These are phyloP conservation scores for Gardenia jasminoides DNA, from an alignment of 257 asterid species.

Conservation along the genomic window DNA sequence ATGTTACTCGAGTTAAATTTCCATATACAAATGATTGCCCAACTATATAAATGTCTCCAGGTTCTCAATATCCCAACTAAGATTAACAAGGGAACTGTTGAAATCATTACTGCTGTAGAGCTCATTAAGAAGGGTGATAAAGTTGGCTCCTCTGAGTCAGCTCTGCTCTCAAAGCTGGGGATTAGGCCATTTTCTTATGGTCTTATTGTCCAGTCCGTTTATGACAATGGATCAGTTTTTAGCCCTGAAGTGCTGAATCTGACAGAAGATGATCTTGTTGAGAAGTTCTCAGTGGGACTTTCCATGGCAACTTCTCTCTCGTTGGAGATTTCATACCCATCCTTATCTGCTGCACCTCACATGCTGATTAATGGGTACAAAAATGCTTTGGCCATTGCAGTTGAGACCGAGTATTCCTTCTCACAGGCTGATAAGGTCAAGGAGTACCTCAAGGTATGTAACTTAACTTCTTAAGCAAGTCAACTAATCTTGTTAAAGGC, in stretches of 20 bases:
- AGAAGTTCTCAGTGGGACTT: slow-evolving; percentile 14
- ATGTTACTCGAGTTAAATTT: no score
- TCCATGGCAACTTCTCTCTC: slow-evolving; percentile 14
- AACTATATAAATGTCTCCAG: neutral
- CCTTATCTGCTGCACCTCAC: slow-evolving; percentile 24
- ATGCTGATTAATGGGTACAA: slow-evolving; percentile 20
- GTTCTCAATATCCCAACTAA: slow-evolving; percentile 25
- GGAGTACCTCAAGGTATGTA: slow-evolving; percentile 18
- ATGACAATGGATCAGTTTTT: slow-evolving; percentile 21
- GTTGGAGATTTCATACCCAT: slow-evolving; percentile 20
- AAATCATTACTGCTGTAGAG: slow-evolving; percentile 25
- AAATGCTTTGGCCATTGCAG: slow-evolving; percentile 18
- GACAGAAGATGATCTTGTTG: slow-evolving; percentile 21
- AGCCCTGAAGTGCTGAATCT: slow-evolving; percentile 20
- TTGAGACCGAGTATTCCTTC: slow-evolving; percentile 21
- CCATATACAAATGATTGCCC: neutral
- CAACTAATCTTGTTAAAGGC: neutral
- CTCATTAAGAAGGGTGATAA: slow-evolving; percentile 28
- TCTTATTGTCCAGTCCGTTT: slow-evolving; percentile 17
- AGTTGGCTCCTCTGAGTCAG: slow-evolving; percentile 27
- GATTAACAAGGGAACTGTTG: slow-evolving; percentile 28
- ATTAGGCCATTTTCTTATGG: slow-evolving; percentile 30
- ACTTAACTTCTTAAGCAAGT: neutral
- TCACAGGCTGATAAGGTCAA: slow-evolving; percentile 23
- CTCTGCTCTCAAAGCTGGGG: slow-evolving; percentile 25